These are phyloP conservation scores for Sabuloglossum arenarium DNA, from an alignment of 495 filamentous ascomycete genomes.

Conservation along the genomic window DNA sequence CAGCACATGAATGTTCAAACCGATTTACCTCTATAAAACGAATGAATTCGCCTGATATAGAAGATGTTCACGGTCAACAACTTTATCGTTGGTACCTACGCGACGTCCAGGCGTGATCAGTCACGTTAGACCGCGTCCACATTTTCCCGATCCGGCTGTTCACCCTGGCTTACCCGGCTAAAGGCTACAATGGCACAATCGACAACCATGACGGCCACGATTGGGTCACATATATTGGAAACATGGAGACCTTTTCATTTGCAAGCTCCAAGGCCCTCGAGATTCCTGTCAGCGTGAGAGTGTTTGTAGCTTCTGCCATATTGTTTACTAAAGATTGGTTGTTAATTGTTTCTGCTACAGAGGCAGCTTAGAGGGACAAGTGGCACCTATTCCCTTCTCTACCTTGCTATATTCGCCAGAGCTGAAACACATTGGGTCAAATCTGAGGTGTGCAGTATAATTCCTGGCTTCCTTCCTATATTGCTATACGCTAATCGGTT, in stretches of 20 bases:
- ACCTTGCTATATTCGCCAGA: conserved; percentile 57
- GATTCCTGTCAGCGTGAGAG: conserved; percentile 61
- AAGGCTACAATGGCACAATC: background rate
- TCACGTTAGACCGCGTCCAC: background rate
- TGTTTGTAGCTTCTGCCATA: conserved; percentile 23
- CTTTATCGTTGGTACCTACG: background rate
- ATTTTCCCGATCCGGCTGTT: background rate
- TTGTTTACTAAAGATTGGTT: background rate
- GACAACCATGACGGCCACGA: background rate
- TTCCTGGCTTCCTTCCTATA: background rate
- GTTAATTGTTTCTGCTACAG: conserved; percentile 21
- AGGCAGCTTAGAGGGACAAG: conserved; percentile 70
- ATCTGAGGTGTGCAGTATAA: conserved; percentile 26
- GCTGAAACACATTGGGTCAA: conserved; percentile 68
- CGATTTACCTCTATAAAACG: background rate
- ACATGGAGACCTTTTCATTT: conserved; percentile 90
- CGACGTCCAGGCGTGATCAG: background rate
- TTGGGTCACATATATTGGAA: conserved; percentile 2
- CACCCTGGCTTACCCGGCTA: background rate
- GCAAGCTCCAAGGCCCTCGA: conserved; percentile 64
- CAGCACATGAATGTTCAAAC: background rate
- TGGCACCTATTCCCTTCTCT: conserved; percentile 57
- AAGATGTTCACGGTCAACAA: background rate
- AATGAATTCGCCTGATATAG: background rate
- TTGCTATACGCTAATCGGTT: background rate